Conservation (phyloP, 2,329 filamentous ascomycete genomes). For the Trichoderma cornu-damae region DNA sequence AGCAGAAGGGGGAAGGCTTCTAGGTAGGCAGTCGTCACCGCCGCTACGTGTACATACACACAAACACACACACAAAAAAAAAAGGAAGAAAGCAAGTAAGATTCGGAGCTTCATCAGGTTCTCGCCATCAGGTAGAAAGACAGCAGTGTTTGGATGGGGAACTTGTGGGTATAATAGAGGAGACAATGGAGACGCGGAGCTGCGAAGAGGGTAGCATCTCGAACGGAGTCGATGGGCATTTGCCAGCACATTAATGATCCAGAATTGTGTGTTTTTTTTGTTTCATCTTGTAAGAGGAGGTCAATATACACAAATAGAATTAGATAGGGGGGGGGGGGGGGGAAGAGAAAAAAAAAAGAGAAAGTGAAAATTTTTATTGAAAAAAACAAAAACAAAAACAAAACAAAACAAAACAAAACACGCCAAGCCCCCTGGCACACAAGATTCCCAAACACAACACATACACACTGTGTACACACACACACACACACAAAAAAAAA, state of each 20-base stretch:
- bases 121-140: constrained; percentile 10
- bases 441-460: too few species aligned
- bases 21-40: constrained; percentile 2
- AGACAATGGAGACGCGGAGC: neutral
- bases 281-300: too few species aligned
- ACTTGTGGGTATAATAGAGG: constrained; percentile 12
- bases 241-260: neutral
- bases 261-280: too few species aligned
- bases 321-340: too few species aligned
- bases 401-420: neutral
- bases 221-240: constrained; percentile 8
- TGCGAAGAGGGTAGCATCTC: constrained; percentile 1
- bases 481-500: too few species aligned
- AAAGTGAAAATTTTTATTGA: too few species aligned
- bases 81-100: too few species aligned
- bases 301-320: neutral
- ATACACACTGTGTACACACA: too few species aligned
- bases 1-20: neutral
- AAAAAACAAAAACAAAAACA: neutral
- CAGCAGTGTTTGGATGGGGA: constrained; percentile 9
- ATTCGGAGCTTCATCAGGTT: neutral
- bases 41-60: neutral
- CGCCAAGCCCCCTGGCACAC: too few species aligned
- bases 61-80: neutral
- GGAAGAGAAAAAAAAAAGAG: too few species aligned